Percentiles rank a stretch among this genome's conserved stretches.
Conservation (phyloP, 2,329 filamentous ascomycete genomes). For the Epichloe sp. region DNA sequence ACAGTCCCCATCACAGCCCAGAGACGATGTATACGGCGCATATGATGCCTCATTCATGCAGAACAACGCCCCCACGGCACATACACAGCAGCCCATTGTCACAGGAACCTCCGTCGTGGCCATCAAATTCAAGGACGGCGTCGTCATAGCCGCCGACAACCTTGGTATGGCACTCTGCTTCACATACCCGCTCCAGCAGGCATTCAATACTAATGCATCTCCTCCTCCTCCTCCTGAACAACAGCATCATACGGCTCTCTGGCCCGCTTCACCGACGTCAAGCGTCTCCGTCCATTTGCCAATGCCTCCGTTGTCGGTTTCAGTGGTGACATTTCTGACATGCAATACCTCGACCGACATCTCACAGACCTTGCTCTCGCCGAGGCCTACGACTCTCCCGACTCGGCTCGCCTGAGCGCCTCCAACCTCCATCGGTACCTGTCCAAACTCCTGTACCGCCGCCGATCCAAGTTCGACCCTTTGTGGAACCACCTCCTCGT, state of each 20-base stretch:
- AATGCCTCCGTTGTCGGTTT: constrained; percentile 77
- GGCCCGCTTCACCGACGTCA: constrained; percentile 91
- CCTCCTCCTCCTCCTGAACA: constrained; percentile 1
- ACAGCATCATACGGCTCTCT: constrained; percentile 93
- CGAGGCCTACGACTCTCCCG: constrained; percentile 60
- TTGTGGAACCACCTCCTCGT: constrained; percentile 95
- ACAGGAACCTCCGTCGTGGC: constrained; percentile 93
- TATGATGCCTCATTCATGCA: constrained; percentile 84
- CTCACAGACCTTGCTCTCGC: constrained; percentile 75
- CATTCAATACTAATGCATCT: background rate
- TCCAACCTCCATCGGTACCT: constrained; percentile 96
- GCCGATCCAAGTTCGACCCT: constrained; percentile 89
- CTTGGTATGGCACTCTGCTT: constrained; percentile 44
- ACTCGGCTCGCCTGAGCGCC: constrained; percentile 53
- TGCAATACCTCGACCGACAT: constrained; percentile 95
- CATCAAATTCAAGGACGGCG: constrained; percentile 90
- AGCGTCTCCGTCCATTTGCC: constrained; percentile 85
- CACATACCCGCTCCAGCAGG: background rate
- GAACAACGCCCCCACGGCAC: constrained; percentile 56
- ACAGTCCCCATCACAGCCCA: constrained; percentile 47
- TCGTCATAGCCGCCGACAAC: constrained; percentile 95
- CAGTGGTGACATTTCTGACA: constrained; percentile 94
- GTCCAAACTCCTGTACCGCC: constrained; percentile 88
- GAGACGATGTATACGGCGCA: constrained; percentile 91
- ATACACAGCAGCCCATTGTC: constrained; percentile 86